These are phyloP conservation scores for Paxillus ammoniavirescens DNA, from an alignment of 768 basidiomycete genomes.

Conservation along the genomic window DNA sequence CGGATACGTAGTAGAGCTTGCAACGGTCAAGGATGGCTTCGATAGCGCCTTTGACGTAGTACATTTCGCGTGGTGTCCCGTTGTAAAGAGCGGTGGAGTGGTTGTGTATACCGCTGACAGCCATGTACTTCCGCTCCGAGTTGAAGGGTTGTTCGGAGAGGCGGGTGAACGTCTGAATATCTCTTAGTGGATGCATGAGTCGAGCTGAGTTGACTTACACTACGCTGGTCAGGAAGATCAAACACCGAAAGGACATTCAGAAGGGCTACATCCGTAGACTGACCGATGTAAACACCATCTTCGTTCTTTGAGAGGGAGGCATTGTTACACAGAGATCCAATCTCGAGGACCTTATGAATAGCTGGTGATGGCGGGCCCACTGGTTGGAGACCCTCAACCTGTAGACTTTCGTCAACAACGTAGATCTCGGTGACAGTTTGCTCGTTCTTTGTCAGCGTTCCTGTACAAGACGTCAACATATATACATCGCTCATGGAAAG, in stretches of 20 bases:
- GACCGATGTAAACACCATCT: slow-evolving; percentile 75
- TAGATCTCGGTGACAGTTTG: slow-evolving; percentile 92
- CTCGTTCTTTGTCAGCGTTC: slow-evolving; percentile 93
- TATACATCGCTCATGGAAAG: not conserved
- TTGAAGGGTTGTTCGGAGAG: slow-evolving; percentile 85
- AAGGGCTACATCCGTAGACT: slow-evolving; percentile 91
- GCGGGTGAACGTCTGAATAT: slow-evolving; percentile 59
- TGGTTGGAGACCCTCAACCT: slow-evolving; percentile 50
- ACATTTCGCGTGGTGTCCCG: slow-evolving; percentile 60
- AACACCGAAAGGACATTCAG: slow-evolving; percentile 75
- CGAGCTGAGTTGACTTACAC: slow-evolving; percentile 42
- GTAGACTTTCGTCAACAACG: slow-evolving; percentile 77
- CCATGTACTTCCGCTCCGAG: slow-evolving; percentile 94
- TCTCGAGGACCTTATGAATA: slow-evolving; percentile 69
- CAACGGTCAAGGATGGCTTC: slow-evolving; percentile 85
- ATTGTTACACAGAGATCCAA: slow-evolving; percentile 91
- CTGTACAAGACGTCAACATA: slow-evolving; percentile 30
- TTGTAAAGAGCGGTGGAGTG: slow-evolving; percentile 28
- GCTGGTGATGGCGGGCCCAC: slow-evolving; percentile 58
- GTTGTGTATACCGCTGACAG: slow-evolving; percentile 71
- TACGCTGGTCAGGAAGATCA: slow-evolving; percentile 65
- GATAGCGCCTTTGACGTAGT: slow-evolving; percentile 91
- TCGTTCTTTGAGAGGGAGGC: slow-evolving; percentile 64
- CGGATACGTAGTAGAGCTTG: slow-evolving; percentile 85
- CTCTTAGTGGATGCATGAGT: slow-evolving; percentile 4